Evolutionary conservation across 352 stramenopile species (phyloP).

Genomic region (Globisporangium viniferum): DNA sequence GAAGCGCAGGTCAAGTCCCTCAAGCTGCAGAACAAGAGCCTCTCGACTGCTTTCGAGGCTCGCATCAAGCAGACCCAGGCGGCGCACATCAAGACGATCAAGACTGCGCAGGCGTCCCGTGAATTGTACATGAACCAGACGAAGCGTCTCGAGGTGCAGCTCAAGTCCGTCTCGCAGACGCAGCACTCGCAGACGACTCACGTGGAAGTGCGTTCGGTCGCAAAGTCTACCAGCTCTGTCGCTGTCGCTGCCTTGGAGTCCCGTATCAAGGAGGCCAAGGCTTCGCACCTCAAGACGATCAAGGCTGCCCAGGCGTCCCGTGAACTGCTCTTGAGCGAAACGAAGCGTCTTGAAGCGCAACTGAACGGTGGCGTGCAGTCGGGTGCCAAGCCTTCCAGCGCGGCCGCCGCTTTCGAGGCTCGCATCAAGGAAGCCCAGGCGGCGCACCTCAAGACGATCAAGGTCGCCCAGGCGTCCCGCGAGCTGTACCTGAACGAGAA

Average conservation of each 20-base stretch:
- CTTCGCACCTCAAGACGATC: slow-evolving; percentile 5
- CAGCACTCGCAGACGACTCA: background rate
- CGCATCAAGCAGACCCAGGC: background rate
- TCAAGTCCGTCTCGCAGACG: background rate
- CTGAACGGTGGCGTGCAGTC: background rate
- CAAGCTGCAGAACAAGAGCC: background rate
- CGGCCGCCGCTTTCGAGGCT: background rate
- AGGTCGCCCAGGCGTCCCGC: background rate
- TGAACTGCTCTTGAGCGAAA: slow-evolving; percentile 5
- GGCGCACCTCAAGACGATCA: slow-evolving; percentile 11
- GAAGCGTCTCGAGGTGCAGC: slow-evolving; percentile 4
- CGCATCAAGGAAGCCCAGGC: background rate
- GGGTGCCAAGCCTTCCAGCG: background rate
- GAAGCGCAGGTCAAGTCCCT: background rate
- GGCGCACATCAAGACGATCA: slow-evolving; percentile 9
- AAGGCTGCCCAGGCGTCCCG: slow-evolving; percentile 3
- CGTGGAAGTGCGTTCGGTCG: background rate
- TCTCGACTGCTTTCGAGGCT: background rate
- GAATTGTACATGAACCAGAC: slow-evolving; percentile 2
- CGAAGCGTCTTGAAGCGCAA: slow-evolving; percentile 11
- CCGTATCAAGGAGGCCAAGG: background rate
- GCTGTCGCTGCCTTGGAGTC: slow-evolving; percentile 1
- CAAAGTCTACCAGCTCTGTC: background rate
- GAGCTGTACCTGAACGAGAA: slow-evolving; percentile 3
- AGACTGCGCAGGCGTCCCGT: background rate